Evolutionary conservation across 2,329 filamentous ascomycete species (phyloP).

Genomic region (Penicillium sp.): DNA sequence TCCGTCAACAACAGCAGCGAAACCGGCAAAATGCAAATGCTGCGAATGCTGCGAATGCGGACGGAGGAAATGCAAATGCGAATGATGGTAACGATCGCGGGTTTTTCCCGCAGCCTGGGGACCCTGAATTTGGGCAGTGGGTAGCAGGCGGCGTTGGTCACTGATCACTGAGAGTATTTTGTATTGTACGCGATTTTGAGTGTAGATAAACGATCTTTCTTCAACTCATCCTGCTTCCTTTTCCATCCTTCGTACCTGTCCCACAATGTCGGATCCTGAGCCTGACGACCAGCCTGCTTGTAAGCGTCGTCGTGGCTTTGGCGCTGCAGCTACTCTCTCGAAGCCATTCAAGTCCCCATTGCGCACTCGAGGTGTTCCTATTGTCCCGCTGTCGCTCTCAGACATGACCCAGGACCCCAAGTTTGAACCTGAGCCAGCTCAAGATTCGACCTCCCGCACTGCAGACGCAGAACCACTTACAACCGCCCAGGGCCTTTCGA

Average conservation of each 20-base stretch:
- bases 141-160: constrained; percentile 63
- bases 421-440: background rate
- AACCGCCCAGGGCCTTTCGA: constrained; percentile 2
- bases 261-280: constrained; percentile 29
- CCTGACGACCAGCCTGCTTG: constrained; percentile 10
- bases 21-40: constrained; percentile 39
- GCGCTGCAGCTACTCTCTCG: constrained; percentile 58
- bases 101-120: constrained; percentile 63
- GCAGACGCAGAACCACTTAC: constrained; percentile 5
- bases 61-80: constrained; percentile 21
- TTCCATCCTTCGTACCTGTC: constrained; percentile 16
- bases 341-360: constrained; percentile 73
- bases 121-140: constrained; percentile 69
- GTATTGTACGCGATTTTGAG: constrained; percentile 11
- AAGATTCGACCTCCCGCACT: background rate
- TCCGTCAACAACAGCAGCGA: constrained; percentile 52
- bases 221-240: background rate
- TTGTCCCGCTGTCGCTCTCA: constrained; percentile 6
- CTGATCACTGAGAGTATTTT: constrained; percentile 41
- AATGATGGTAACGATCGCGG: constrained; percentile 47
- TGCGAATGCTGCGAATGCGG: constrained; percentile 12
- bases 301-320: constrained; percentile 61
- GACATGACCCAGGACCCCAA: background rate
- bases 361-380: constrained; percentile 36
- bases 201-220: constrained; percentile 15